phyloP scores from a whole-genome alignment of 768 basidiomycete genomes.

The Steccherinum ochraceum region DNA sequence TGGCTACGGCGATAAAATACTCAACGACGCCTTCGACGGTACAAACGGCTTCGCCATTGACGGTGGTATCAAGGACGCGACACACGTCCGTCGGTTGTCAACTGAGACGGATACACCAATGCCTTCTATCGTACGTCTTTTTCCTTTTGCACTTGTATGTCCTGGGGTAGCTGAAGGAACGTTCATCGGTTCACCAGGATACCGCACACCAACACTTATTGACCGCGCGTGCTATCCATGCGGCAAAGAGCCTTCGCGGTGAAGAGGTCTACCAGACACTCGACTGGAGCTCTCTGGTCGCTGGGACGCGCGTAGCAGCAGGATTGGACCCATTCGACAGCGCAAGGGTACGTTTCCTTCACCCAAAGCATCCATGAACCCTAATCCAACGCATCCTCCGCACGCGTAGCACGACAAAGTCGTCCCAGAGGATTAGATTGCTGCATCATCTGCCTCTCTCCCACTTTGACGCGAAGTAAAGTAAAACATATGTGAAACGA shows the following conservation, averaged over 20 bases:
- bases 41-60: slow-evolving; percentile 71
- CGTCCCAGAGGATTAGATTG: slow-evolving; percentile 9
- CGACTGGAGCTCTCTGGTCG: slow-evolving; percentile 82
- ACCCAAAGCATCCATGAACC: neutral
- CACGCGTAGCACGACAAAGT: slow-evolving; percentile 21
- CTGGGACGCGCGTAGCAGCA: slow-evolving; percentile 69
- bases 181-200: slow-evolving; percentile 28
- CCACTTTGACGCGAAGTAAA: no score
- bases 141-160: neutral
- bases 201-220: slow-evolving; percentile 73
- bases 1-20: slow-evolving; percentile 61
- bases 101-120: slow-evolving; percentile 61
- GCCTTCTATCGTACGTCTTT: slow-evolving; percentile 41
- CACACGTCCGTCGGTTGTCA: slow-evolving; percentile 68
- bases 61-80: slow-evolving; percentile 84
- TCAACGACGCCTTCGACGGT: slow-evolving; percentile 69
- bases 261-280: slow-evolving; percentile 49
- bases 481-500: no score
- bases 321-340: slow-evolving; percentile 47
- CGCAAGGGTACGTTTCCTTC: slow-evolving; percentile 21
- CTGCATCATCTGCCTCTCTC: no score
- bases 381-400: no score
- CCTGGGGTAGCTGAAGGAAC: no score
- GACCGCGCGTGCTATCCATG: slow-evolving; percentile 70
- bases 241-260: slow-evolving; percentile 35